A percentile compares a stretch with the other conserved stretches of the same genome.
Evolutionary conservation across 2,329 filamentous ascomycete genomes (phyloP).

Genomic region (Coniochaeta ligniaria): DNA sequence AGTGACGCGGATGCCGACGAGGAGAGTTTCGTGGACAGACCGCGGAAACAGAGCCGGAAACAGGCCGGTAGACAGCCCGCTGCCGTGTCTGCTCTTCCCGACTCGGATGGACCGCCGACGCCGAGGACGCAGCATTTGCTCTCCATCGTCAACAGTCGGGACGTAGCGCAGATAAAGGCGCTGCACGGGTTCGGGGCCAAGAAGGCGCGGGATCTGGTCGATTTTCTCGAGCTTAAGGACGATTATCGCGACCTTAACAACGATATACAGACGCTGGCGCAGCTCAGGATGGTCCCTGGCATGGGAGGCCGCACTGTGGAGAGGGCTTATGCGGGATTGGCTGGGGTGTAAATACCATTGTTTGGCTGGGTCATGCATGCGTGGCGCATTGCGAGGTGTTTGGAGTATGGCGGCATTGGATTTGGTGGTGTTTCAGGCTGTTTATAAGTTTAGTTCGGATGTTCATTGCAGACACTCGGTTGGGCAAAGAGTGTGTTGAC

Average conservation of each 20-base stretch:
- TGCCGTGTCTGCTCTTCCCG: conserved; percentile 28
- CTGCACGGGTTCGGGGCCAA: conserved; percentile 67
- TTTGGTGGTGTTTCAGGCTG: not conserved
- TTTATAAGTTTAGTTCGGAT: not conserved
- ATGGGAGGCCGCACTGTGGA: conserved; percentile 51
- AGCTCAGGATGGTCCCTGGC: conserved; percentile 48
- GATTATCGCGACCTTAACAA: too few relatives aligned
- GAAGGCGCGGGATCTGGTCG: conserved; percentile 56
- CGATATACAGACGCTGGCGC: conserved; percentile 38
- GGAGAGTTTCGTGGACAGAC: conserved; percentile 19
- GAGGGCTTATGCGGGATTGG: conserved; percentile 44
- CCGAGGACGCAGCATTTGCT: conserved; percentile 58
- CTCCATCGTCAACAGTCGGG: conserved; percentile 66
- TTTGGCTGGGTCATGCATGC: not conserved
- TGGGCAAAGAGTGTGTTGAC: not conserved
- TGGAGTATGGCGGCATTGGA: not conserved
- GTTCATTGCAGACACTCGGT: not conserved
- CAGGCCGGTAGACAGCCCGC: conserved; percentile 13
- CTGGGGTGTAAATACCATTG: not conserved
- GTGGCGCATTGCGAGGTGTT: not conserved
- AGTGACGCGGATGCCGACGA: conserved; percentile 2
- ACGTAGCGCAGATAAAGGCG: conserved; percentile 56
- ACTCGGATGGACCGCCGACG: conserved; percentile 17
- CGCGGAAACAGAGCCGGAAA: conserved; percentile 6
- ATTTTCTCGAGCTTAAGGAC: conserved; percentile 41